Base-by-base conservation (phyloP, 352 stramenopile genomes). In the Phytopythium chamaehyphon region DNA sequence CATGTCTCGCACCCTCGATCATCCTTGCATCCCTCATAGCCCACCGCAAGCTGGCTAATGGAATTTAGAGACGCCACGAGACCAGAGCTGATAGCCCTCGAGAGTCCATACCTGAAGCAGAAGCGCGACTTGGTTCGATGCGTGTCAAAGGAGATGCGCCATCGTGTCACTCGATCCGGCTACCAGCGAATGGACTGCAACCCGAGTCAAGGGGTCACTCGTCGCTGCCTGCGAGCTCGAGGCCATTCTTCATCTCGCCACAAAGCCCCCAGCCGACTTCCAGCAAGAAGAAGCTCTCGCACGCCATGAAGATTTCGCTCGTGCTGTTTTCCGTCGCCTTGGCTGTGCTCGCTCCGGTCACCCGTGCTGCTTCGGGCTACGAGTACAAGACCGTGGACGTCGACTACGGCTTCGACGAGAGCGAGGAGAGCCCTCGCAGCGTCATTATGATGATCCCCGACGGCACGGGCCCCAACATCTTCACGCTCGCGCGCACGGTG, bases 361-460 rank as follows among this genome's bases (percentile, higher is more conserved):
- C 48, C n/a, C 44, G 31, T 14, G 62, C 64, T 1, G 58, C 54
- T 50, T 66, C 52, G 9, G 62, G 19, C 33, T 82, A 75, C 52
- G 72, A 86, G 63, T 84, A 84, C 68, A 82, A 83, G 69, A 81
- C 68, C 6, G 33, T 86, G 23, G 69, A 86, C 53, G 73, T 76
- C 22, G 70, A 84, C 61, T 88, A 83, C 56, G 67, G 47, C 39
- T 69, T 76, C 21, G 76, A 86, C 40, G 73, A 86, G 55, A 61
- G 70, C 19, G 40, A 71, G 44, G 60, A 71, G 18, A 28, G 54
- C 1, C 59, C 73, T 1, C 76, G 76, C 47, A 82, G 63, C 51
- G 42, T 88, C 40, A 85, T 86, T 52, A 88, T 86, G 71, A 88
- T 86, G 76, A 86, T 88, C 55, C 76, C 73, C 1, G 76, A 86